Evolutionary conservation across 371 early-diverging fungal genomes (phyloP).

Genomic region (Lichtheimia corymbifera): DNA sequence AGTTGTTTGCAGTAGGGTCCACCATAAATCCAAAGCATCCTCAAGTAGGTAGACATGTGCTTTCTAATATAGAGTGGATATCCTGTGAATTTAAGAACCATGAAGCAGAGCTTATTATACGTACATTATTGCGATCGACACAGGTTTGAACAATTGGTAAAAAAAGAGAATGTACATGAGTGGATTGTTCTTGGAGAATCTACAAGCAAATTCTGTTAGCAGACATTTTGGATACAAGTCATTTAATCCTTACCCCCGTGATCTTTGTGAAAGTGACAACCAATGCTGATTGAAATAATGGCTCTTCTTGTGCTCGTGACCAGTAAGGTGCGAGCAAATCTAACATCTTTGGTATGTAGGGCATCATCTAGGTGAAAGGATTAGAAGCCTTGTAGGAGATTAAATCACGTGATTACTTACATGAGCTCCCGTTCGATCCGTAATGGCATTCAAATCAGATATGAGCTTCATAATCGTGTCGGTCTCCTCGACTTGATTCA

Average conservation of each 20-base stretch:
- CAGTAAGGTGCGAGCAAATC: constrained; percentile 80
- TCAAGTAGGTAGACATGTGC: constrained; percentile 85
- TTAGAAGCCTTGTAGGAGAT: not conserved
- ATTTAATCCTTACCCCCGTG: constrained; percentile 49
- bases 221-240: too few species aligned
- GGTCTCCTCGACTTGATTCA: constrained; percentile 72
- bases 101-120: not conserved
- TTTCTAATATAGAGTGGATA: constrained; percentile 37
- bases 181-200: constrained; percentile 72
- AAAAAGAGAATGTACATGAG: constrained; percentile 70
- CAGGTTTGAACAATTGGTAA: constrained; percentile 77
- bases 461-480: constrained; percentile 80
- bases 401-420: constrained; percentile 27
- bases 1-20: constrained; percentile 72
- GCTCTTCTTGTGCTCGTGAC: constrained; percentile 72
- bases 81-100: too few species aligned
- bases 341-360: constrained; percentile 72
- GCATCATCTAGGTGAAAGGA: constrained; percentile 54
- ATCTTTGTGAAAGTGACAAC: constrained; percentile 76
- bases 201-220: constrained; percentile 10
- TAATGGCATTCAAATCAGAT: constrained; percentile 72
- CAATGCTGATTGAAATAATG: constrained; percentile 80
- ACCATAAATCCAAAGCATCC: constrained; percentile 89
- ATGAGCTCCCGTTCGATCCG: constrained; percentile 75
- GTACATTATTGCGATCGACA: constrained; percentile 58